Percentiles rank a stretch among this genome's conserved stretches.
Evolutionary conservation across 306 rosid genomes (phyloP).

Genomic region (Acacia acuminata): DNA sequence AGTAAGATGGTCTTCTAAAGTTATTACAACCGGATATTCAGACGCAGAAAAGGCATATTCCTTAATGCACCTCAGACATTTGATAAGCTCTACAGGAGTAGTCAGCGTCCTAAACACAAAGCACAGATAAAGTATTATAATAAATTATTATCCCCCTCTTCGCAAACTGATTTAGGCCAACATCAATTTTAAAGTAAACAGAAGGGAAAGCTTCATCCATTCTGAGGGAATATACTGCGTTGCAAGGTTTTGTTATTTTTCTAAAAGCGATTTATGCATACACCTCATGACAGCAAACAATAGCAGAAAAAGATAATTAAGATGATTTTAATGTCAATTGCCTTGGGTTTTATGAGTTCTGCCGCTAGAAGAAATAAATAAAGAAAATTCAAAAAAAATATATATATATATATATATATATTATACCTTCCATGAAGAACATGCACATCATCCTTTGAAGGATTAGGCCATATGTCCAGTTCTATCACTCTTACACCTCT

Average conservation of each 20-base stretch:
- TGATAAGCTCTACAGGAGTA: conserved; percentile 85
- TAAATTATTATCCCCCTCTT: neutral
- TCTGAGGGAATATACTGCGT: neutral
- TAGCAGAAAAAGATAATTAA: conserved; percentile 12
- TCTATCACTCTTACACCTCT: conserved; percentile 96
- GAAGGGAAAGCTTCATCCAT: conserved; percentile 20
- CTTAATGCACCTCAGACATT: conserved; percentile 81
- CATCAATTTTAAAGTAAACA: conserved; percentile 15
- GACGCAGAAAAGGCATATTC: conserved; percentile 81
- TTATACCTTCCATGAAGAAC: conserved; percentile 91
- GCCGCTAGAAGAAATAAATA: neutral
- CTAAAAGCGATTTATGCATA: neutral
- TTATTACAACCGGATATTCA: conserved; percentile 90
- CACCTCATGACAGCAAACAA: conserved; percentile 19
- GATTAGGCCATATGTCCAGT: conserved; percentile 97
- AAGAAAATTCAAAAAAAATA: conserved; percentile 18
- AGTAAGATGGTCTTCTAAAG: conserved; percentile 94
- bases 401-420: too few relatives aligned
- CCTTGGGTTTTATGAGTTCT: neutral
- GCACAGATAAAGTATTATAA: conserved; percentile 1
- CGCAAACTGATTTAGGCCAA: conserved; percentile 8
- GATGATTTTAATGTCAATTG: neutral
- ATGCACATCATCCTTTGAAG: conserved; percentile 67
- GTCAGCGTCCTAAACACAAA: conserved; percentile 75
- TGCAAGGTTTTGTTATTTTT: neutral